These are phyloP conservation scores for Clonostachys sp. DNA, from an alignment of 2,329 filamentous ascomycete species.

Conservation along the genomic window DNA sequence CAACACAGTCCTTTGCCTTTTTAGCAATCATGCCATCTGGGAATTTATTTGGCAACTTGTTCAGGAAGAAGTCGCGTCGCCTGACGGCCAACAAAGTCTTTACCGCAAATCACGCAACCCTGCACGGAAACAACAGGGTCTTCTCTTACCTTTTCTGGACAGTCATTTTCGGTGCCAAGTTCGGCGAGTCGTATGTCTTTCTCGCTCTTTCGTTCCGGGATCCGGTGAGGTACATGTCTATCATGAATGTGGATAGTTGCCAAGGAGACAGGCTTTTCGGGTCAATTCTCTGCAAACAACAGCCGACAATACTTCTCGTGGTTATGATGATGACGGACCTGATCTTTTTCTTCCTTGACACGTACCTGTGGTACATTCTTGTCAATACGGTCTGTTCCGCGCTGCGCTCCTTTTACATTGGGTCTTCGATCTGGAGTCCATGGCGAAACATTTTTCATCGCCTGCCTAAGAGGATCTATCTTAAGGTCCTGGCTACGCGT, in stretches of 20 bases:
- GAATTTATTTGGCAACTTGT: constrained; percentile 90
- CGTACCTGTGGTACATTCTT: constrained; percentile 96
- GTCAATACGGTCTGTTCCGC: constrained; percentile 93
- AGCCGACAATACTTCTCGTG: constrained; percentile 78
- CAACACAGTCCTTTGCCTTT: constrained; percentile 83
- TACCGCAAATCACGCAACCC: constrained; percentile 85
- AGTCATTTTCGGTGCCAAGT: constrained; percentile 84
- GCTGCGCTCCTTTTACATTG: constrained; percentile 93
- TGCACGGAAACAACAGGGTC: constrained; percentile 90
- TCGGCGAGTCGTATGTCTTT: constrained; percentile 91
- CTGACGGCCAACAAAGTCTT: constrained; percentile 99
- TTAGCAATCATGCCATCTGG: constrained; percentile 95
- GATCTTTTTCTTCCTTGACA: constrained; percentile 97
- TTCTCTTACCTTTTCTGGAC: constrained; percentile 97
- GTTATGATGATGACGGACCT: constrained; percentile 94
- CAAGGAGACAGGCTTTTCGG: constrained; percentile 61
- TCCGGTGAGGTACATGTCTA: constrained; percentile 81
- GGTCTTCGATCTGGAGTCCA: constrained; percentile 96
- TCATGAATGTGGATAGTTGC: constrained; percentile 75
- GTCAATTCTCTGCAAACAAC: constrained; percentile 66
- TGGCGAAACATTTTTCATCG: constrained; percentile 99
- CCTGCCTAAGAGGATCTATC: constrained; percentile 97
- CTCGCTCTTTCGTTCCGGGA: constrained; percentile 90
- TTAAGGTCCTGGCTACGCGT: constrained; percentile 93
- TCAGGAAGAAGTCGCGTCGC: constrained; percentile 84